A percentile compares a stretch with the other conserved stretches of the same genome.
These are phyloP conservation scores for Leccinum pseudoinsigne DNA, from an alignment of 1,284 basidiomycete species.

Conservation along the genomic window DNA sequence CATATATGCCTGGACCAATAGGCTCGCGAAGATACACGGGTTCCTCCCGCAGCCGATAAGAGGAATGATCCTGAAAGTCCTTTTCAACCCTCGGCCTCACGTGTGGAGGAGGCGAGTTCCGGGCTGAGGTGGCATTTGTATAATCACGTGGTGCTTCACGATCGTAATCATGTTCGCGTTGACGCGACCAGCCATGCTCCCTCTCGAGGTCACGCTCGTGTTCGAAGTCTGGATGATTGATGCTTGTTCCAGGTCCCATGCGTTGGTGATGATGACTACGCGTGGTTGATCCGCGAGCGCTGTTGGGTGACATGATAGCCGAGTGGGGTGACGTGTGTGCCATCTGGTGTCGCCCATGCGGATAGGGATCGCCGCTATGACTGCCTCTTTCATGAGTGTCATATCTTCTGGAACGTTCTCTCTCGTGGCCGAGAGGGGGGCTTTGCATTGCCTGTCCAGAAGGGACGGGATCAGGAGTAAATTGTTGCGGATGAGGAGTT, in stretches of 20 bases:
- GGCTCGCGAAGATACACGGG: constrained; percentile 45
- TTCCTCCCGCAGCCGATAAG: constrained; percentile 47
- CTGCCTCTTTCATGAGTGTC: constrained; percentile 38
- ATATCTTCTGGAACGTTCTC: constrained; percentile 44
- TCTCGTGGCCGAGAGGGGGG: constrained; percentile 47
- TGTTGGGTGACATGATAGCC: constrained; percentile 32
- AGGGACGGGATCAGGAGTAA: constrained; percentile 42
- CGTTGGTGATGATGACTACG: constrained; percentile 66
- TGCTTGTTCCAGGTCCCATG: constrained; percentile 58
- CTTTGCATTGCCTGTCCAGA: constrained; percentile 48
- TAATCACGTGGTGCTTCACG: constrained; percentile 38
- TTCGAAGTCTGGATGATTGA: constrained; percentile 47
- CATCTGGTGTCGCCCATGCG: constrained; percentile 34
- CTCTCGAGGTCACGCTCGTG: constrained; percentile 42
- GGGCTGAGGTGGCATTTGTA: constrained; percentile 20
- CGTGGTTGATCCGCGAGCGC: constrained; percentile 35
- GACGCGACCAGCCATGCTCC: constrained; percentile 47
- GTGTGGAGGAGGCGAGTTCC: constrained; percentile 42
- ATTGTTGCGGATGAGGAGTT: constrained; percentile 40
- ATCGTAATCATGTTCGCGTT: constrained; percentile 48
- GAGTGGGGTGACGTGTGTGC: constrained; percentile 41
- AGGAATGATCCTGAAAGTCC: constrained; percentile 37
- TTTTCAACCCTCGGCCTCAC: constrained; percentile 38
- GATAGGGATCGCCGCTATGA: constrained; percentile 31
- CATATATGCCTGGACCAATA: constrained; percentile 33